Conservation (phyloP, 495 filamentous ascomycete species). For the Lentithecium fluviatile region DNA sequence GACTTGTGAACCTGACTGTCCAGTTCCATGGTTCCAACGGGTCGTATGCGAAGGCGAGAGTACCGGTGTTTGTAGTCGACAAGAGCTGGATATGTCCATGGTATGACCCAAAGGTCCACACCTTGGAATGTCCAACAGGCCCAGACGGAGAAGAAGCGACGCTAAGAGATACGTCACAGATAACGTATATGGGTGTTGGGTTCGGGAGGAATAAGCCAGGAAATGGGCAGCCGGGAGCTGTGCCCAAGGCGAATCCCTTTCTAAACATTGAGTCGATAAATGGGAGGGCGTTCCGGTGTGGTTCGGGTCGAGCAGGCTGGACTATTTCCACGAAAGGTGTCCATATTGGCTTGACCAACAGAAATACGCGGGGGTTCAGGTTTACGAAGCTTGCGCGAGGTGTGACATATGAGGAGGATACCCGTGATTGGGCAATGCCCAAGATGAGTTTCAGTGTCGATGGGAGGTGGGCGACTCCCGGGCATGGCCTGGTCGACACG, state of each 20-base stretch:
- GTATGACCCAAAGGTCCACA: constrained; percentile 23
- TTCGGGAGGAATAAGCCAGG: constrained; percentile 25
- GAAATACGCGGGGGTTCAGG: constrained; percentile 13
- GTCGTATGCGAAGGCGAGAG: constrained; percentile 6
- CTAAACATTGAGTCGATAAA: constrained; percentile 23
- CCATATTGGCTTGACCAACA: constrained; percentile 17
- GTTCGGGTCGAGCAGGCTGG: constrained; percentile 2
- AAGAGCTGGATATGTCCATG: constrained; percentile 18
- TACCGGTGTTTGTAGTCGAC: constrained; percentile 28
- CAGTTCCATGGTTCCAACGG: constrained; percentile 15
- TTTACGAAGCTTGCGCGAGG: constrained; percentile 14
- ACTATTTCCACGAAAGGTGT: constrained; percentile 19
- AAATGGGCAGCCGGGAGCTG: not conserved
- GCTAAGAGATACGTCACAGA: constrained; percentile 2
- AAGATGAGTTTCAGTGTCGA: constrained; percentile 19
- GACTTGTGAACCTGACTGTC: constrained; percentile 19
- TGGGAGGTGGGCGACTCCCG: not conserved
- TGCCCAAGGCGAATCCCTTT: constrained; percentile 23
- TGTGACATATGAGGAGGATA: constrained; percentile 10
- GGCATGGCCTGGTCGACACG: constrained; percentile 19
- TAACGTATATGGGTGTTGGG: constrained; percentile 34
- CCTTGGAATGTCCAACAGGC: constrained; percentile 11
- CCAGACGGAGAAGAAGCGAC: constrained; percentile 4
- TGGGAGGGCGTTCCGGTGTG: not conserved
- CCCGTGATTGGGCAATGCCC: constrained; percentile 26